Evolutionary conservation across 2,329 filamentous ascomycete species (phyloP).

Genomic region (Phyllosticta citribraziliensis): DNA sequence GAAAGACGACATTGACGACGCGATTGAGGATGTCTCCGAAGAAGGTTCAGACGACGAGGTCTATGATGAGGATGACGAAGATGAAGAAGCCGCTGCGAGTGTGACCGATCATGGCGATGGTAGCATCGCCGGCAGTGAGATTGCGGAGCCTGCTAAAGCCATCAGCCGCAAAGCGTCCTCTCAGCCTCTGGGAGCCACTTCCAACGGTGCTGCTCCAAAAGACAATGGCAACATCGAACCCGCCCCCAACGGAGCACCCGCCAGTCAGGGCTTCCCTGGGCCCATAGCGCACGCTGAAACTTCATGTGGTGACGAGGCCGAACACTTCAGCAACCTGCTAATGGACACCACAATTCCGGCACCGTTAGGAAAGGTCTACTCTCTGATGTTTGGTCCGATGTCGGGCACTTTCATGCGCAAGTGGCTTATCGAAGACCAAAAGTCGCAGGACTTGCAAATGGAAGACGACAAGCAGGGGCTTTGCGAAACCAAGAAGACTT

Average conservation of each 20-base stretch:
- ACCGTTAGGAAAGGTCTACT: conserved; percentile 85
- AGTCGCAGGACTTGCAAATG: conserved; percentile 77
- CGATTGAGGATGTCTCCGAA: conserved; percentile 38
- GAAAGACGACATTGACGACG: conserved; percentile 49
- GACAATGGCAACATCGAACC: conserved; percentile 27
- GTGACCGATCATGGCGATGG: conserved; percentile 46
- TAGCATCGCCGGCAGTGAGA: conserved; percentile 46
- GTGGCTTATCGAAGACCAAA: conserved; percentile 79
- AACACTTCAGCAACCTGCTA: conserved; percentile 75
- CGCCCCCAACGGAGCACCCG: conserved; percentile 31
- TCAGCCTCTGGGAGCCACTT: conserved; percentile 26
- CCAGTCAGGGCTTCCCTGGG: conserved; percentile 65
- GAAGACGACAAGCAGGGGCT: conserved; percentile 73
- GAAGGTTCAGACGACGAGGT: conserved; percentile 66
- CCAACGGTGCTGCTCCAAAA: conserved; percentile 32
- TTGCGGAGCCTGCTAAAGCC: conserved; percentile 39
- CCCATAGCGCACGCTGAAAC: conserved; percentile 74
- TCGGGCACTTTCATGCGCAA: conserved; percentile 77
- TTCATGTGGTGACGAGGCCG: conserved; percentile 67
- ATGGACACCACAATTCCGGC: conserved; percentile 81
- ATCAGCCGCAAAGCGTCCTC: conserved; percentile 65
- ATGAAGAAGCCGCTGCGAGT: conserved; percentile 59
- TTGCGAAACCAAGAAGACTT: conserved; percentile 61
- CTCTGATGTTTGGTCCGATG: conserved; percentile 70
- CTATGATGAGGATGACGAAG: conserved; percentile 71